Base-by-base conservation (phyloP, 1,284 basidiomycete species). In the Cutaneotrichosporon mucoides region DNA sequence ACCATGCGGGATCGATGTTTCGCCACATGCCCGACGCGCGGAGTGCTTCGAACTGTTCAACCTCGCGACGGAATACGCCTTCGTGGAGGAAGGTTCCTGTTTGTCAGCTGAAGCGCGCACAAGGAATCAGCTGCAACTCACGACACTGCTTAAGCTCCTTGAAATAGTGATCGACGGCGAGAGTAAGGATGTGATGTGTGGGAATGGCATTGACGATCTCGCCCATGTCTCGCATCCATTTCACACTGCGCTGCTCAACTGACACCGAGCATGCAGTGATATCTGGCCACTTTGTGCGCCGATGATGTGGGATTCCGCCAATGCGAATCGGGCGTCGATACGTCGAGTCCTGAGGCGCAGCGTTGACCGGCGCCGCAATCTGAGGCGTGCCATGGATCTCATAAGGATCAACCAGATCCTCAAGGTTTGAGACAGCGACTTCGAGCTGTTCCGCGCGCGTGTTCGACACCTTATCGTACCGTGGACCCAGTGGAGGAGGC, bases 11-110 rank as follows among this genome's bases (percentile, higher is more conserved):
- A 36, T 48, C 46, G 9, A 48, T 48, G 13, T 36, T 48, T 13
- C 46, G 46, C 46, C 46, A 48, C 46, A 48, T 48, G 34, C 34
- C 34, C 11, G 46, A 48, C 24, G 46, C 46, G 13, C 46, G 46
- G 13, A 48, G 46, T 5, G 46, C 4, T 13, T 48, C 46, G 34
- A 48, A 48, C 46, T 48, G 46, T 33, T 48, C 46, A 6, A 48
- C 46, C 46, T 48, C 46, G 13, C 46, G 46, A 13, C 46, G 46
- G 34, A 48, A 48, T 36, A 48, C 34, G 6, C 46, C 46, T 9
- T 48, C 46, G 34, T 48, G 46, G n/a, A 48, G 34, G 34, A 48
- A 48, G 4, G 46, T 48, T 4, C 46, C 46, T 48, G 46, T 24
- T 24, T 24, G 24, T 24, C 24, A 24, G 2, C 2, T 24, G 24